Evolutionary conservation across 2,329 filamentous ascomycete species (phyloP).

Genomic region (Tolypocladium tundrense): DNA sequence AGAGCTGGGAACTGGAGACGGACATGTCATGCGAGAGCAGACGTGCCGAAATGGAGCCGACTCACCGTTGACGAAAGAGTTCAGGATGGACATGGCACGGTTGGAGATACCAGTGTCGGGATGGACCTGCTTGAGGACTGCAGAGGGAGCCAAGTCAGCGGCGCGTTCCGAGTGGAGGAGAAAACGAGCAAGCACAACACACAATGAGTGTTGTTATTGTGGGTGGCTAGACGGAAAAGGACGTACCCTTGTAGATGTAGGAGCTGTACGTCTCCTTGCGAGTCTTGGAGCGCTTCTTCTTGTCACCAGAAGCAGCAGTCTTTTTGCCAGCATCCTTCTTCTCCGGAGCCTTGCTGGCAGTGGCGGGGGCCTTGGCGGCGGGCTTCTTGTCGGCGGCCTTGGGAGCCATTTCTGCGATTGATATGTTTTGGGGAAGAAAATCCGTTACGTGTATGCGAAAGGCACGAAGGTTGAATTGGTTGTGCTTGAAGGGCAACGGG

Average conservation of each 20-base stretch:
- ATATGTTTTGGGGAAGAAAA: constrained; percentile 9
- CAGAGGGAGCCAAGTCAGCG: not conserved
- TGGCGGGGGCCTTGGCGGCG: constrained; percentile 86
- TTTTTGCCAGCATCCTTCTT: constrained; percentile 99
- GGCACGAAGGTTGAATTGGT: constrained; percentile 3
- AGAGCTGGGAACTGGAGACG: too few species aligned
- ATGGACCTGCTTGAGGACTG: constrained; percentile 99
- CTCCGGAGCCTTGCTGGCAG: constrained; percentile 62
- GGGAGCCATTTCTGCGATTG: constrained; percentile 72
- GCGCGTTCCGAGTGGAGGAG: not conserved
- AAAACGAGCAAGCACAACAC: not conserved
- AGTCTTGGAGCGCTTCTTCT: constrained; percentile 99
- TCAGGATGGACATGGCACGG: constrained; percentile 98
- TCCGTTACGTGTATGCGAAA: constrained; percentile 1
- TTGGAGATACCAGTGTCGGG: constrained; percentile 99
- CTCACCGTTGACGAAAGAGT: constrained; percentile 98
- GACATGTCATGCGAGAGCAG: not conserved
- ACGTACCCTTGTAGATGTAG: constrained; percentile 98
- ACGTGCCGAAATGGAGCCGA: constrained; percentile 4
- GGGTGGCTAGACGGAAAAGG: not conserved
- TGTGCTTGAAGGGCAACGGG: constrained; percentile 11
- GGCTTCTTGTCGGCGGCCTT: constrained; percentile 99
- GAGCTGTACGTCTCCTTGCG: constrained; percentile 99
- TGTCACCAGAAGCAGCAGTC: constrained; percentile 89
- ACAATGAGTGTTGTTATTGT: not conserved